These are phyloP conservation scores for Helicocarpus griseus DNA, from an alignment of 2,329 filamentous ascomycete genomes.

Conservation along the genomic window DNA sequence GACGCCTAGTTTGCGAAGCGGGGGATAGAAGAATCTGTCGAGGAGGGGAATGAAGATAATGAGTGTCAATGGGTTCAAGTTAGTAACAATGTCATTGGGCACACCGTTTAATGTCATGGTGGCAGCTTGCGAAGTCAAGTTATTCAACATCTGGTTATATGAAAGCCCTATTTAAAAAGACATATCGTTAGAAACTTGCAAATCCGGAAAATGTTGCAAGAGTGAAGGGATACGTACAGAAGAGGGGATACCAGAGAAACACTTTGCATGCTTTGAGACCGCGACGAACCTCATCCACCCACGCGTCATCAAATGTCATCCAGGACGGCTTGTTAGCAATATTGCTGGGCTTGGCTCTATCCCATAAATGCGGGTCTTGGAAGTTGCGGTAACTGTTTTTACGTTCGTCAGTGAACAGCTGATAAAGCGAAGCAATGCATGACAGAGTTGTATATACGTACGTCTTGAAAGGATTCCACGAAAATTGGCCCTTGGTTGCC, in stretches of 20 bases:
- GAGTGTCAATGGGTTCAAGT: conserved; percentile 44
- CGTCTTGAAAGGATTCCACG: conserved; percentile 50
- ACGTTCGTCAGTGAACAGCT: not conserved
- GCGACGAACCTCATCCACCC: conserved; percentile 69
- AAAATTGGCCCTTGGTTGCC: conserved; percentile 55
- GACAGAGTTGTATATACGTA: conserved; percentile 24
- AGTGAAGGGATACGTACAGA: conserved; percentile 23
- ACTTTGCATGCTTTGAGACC: conserved; percentile 61
- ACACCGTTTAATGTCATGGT: conserved; percentile 44
- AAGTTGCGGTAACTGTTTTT: conserved; percentile 35
- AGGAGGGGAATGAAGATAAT: conserved; percentile 47
- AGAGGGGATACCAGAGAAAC: conserved; percentile 51
- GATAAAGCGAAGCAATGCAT: conserved; percentile 1
- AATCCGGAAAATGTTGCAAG: not conserved
- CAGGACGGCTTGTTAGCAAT: conserved; percentile 53
- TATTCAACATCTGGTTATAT: conserved; percentile 47
- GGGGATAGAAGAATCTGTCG: conserved; percentile 44
- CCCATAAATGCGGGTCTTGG: conserved; percentile 53
- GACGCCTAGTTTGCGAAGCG: conserved; percentile 37
- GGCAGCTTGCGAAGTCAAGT: conserved; percentile 46
- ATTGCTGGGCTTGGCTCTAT: conserved; percentile 57
- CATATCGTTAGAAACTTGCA: conserved; percentile 9
- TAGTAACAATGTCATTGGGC: conserved; percentile 48
- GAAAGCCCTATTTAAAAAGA: conserved; percentile 28
- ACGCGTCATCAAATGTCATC: conserved; percentile 77